These are phyloP conservation scores for Aspergillus baeticus DNA, from an alignment of 495 filamentous ascomycete species.

Conservation along the genomic window DNA sequence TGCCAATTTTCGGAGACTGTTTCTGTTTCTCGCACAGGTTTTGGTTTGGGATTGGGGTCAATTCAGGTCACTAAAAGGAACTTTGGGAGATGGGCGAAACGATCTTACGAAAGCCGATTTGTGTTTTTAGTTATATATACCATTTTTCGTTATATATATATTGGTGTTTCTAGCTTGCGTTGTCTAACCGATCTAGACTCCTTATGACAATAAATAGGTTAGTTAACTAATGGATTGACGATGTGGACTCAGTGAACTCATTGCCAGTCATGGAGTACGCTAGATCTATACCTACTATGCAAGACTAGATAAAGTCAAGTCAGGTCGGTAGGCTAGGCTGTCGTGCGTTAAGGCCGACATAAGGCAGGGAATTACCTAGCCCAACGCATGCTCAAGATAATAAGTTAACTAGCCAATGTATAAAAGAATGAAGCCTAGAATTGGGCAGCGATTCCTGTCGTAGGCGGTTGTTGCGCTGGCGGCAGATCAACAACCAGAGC, in stretches of 20 bases:
- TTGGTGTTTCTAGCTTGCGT: not conserved
- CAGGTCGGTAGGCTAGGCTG: no score
- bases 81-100: not conserved
- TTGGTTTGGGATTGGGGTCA: not conserved
- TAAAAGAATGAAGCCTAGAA: not conserved
- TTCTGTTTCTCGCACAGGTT: not conserved
- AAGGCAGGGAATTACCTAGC: not conserved
- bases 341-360: not conserved
- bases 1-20: not conserved
- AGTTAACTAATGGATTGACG: not conserved
- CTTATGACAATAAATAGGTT: no score
- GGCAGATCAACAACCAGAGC: slow-evolving; percentile 3
- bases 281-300: no score
- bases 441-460: slow-evolving; percentile 21
- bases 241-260: not conserved
- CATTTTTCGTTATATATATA: slow-evolving; percentile 3
- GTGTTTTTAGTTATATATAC: not conserved
- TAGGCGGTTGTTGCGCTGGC: slow-evolving; percentile 17
- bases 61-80: not conserved
- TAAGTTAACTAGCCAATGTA: no score
- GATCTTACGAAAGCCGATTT: slow-evolving; percentile 1
- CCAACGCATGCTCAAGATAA: not conserved
- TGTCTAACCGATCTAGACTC: not conserved
- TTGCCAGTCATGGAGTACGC: not conserved
- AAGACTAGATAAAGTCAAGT: no score